A percentile compares a stretch with the other conserved stretches of the same genome.
These are phyloP conservation scores for Pythium folliculosum DNA, from an alignment of 352 stramenopile genomes.

Conservation along the genomic window DNA sequence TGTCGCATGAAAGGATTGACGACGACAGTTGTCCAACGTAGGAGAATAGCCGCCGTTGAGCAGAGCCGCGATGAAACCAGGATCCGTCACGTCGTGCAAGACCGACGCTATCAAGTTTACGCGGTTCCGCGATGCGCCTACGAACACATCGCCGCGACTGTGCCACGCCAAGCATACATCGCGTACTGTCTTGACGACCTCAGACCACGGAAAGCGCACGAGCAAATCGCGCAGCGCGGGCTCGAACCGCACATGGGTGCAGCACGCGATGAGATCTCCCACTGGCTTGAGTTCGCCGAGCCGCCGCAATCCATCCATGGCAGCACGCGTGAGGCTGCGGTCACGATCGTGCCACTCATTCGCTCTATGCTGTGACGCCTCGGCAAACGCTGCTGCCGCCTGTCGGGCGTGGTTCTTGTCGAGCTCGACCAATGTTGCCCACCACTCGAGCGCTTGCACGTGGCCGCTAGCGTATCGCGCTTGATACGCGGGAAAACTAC, in stretches of 20 bases:
- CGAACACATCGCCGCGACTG: background rate
- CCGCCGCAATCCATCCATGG: no score
- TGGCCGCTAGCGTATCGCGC: background rate
- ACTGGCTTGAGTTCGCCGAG: no score
- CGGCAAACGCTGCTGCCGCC: background rate
- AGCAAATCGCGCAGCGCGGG: no score
- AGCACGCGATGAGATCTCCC: no score
- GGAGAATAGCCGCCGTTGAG: background rate
- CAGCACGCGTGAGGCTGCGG: no score
- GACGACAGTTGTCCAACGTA: background rate
- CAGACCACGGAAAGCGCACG: background rate
- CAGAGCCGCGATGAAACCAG: background rate
- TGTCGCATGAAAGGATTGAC: no score
- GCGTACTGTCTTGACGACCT: background rate
- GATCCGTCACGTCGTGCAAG: background rate
- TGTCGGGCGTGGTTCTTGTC: background rate
- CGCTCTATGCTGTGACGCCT: background rate
- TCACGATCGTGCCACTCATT: no score
- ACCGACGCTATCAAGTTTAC: background rate
- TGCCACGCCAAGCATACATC: background rate
- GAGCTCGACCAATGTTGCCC: background rate
- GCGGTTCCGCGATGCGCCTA: background rate
- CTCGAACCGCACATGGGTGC: no score
- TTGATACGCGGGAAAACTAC: background rate
- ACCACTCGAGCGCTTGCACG: background rate